Conservation (phyloP, 2,329 filamentous ascomycete genomes). For the Fusarium scirpi region DNA sequence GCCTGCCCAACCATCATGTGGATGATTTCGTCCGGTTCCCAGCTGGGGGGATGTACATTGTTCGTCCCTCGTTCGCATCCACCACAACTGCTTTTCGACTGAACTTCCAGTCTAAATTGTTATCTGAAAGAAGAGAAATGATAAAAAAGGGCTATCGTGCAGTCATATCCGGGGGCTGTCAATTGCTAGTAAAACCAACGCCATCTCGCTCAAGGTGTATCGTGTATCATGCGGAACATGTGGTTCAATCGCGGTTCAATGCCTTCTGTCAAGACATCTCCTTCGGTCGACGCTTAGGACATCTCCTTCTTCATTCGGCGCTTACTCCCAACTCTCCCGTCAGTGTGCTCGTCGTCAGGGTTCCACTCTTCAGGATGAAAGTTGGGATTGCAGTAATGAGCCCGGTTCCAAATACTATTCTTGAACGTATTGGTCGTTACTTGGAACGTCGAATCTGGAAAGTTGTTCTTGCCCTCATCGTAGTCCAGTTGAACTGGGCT, state of each 20-base stretch:
- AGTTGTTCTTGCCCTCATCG: conserved; percentile 60
- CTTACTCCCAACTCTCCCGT: conserved; percentile 46
- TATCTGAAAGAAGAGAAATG: not conserved
- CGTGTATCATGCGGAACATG: not conserved
- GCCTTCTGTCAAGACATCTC: not conserved
- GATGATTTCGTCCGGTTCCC: conserved; percentile 35
- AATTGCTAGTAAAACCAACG: conserved; percentile 15
- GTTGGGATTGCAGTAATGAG: conserved; percentile 74
- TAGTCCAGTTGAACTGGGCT: conserved; percentile 62
- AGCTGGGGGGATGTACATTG: conserved; percentile 13
- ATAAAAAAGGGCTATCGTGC: conserved; percentile 5
- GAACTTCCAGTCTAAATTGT: not conserved
- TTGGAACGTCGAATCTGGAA: conserved; percentile 61
- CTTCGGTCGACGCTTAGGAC: not conserved
- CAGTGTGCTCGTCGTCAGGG: conserved; percentile 55
- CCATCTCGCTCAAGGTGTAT: not conserved
- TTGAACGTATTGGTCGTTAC: conserved; percentile 70
- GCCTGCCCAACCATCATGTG: conserved; percentile 35
- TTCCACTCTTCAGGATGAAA: conserved; percentile 61
- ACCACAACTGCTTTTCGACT: not conserved
- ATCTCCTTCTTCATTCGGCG: conserved; percentile 44
- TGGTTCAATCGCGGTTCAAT: not conserved
- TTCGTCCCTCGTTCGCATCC: conserved; percentile 3
- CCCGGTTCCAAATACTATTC: conserved; percentile 74
- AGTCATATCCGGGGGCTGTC: conserved; percentile 13